Evolutionary conservation across 768 basidiomycete species (phyloP), one percentile per base, ranked within the genome.

Genomic region (Trametopsis cervina): DNA sequence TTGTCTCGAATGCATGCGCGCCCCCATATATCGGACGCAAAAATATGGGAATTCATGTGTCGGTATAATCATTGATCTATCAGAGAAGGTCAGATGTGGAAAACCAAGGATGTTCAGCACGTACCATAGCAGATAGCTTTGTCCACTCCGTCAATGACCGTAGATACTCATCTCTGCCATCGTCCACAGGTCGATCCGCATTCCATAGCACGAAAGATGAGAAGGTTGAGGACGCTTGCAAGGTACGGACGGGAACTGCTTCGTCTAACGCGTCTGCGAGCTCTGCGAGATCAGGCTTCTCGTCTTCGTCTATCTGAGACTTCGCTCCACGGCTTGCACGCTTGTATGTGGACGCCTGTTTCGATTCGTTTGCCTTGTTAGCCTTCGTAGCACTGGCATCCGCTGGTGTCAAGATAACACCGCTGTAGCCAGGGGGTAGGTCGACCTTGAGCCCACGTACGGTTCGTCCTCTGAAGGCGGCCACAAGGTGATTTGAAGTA

Each of bases 401-500:
- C 20, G 57, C 63, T n/a, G 53, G 57, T 24, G 66, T 68, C 4
- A 92, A 63, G 1, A 90, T 72, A 10, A 89, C 55, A 4, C 89
- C 89, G 0, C 67, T 57, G 57, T 87, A 91, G 0, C 87, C 87
- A 4, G 64, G 57, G 1, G 88, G 89, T 0, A 90, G 54, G 17
- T 69, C 64, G 1, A 88, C 69, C 13, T 71, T 69, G 17, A 83
- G 63, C 0, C 89, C 87, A 38, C 85, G 83, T 35, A 92, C 70
- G 11, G 69, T 72, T n/a, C 89, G 69, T 10, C 89, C 89, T 2
- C 89, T 73, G 64, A 91, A 92, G 0, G 85, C 67, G 10, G 89
- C 81, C 0, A 75, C 58, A 39, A 77, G 78, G 38, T 74, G 77
- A 46, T 35, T 42, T 26, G 41, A 21, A 11, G 6, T 36, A 4